Evolutionary conservation across 2,329 filamentous ascomycete species (phyloP).

Genomic region (Ophiostoma sp.): DNA sequence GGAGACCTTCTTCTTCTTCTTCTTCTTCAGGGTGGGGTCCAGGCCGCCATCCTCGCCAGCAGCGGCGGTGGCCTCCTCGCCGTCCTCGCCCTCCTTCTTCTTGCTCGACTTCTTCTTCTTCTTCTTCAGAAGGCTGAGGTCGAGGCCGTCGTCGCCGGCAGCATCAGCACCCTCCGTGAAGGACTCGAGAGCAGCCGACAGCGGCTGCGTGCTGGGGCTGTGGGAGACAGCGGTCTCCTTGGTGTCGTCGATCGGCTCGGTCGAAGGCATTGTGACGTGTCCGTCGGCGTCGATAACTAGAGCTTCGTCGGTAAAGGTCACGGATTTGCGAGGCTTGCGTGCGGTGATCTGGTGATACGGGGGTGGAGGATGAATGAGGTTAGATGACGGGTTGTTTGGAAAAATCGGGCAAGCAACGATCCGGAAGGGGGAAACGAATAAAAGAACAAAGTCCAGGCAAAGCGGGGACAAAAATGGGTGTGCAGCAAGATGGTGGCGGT

Average conservation of each 20-base stretch:
- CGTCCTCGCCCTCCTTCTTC: constrained; percentile 49
- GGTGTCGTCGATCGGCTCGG: constrained; percentile 63
- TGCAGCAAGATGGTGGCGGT: background rate
- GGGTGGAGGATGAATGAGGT: background rate
- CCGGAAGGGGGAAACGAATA: background rate
- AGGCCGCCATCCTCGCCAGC: constrained; percentile 54
- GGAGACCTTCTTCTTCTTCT: constrained; percentile 74
- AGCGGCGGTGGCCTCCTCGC: constrained; percentile 46
- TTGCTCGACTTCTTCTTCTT: constrained; percentile 50
- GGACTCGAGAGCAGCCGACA: constrained; percentile 45
- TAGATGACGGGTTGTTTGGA: constrained; percentile 15
- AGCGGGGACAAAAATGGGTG: constrained; percentile 20
- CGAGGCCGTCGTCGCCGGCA: constrained; percentile 55
- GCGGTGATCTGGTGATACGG: constrained; percentile 19
- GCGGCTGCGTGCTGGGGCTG: constrained; percentile 54
- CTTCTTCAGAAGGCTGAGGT: constrained; percentile 57
- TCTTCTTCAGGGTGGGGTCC: constrained; percentile 57
- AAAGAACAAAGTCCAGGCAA: constrained; percentile 11
- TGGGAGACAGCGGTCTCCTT: constrained; percentile 80
- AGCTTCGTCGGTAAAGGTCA: constrained; percentile 84
- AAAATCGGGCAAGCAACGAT: constrained; percentile 19
- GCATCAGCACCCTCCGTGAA: constrained; percentile 46
- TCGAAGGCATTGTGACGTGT: constrained; percentile 64
- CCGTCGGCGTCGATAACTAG: constrained; percentile 87
- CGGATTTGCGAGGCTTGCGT: constrained; percentile 58